Percentiles rank a stretch among this genome's conserved stretches.
Conservation (phyloP, 2,329 filamentous ascomycete species). For the Graphilbum fragrans region DNA sequence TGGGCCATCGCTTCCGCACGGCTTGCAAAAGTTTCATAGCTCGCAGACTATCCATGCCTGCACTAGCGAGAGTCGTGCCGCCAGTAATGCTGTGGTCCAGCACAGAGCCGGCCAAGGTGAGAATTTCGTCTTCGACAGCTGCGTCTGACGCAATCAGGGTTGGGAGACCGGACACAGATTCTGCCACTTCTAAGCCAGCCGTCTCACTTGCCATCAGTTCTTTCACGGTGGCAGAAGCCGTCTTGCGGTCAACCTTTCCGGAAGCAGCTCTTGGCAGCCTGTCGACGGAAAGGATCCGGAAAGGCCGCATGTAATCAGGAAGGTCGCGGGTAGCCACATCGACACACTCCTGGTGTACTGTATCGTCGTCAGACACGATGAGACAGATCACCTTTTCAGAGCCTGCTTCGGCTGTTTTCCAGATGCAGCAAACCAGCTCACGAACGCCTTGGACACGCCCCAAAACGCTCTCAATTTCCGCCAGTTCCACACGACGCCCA, state of each 20-base stretch:
- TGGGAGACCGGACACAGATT: no score
- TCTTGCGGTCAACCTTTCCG: constrained; percentile 47
- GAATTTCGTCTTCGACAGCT: no score
- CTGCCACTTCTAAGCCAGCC: no score
- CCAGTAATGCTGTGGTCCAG: neutral
- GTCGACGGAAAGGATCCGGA: constrained; percentile 34
- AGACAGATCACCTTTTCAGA: constrained; percentile 28
- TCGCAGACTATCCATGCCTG: constrained; percentile 21
- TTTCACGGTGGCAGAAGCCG: neutral
- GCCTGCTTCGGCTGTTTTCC: constrained; percentile 1
- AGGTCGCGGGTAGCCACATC: constrained; percentile 37
- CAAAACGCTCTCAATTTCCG: constrained; percentile 17
- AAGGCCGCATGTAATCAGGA: constrained; percentile 49
- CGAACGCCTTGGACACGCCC: constrained; percentile 5
- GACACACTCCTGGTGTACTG: constrained; percentile 17
- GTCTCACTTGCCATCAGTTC: no score
- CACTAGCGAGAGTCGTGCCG: constrained; percentile 6
- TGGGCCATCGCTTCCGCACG: constrained; percentile 14
- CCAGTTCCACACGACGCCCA: constrained; percentile 49
- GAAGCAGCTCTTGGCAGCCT: constrained; percentile 44
- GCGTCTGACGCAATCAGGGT: no score
- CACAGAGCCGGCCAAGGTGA: no score
- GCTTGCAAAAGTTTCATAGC: constrained; percentile 21
- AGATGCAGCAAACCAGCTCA: constrained; percentile 9
- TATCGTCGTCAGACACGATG: constrained; percentile 37